Percentiles rank a stretch among this genome's conserved stretches.
These are phyloP conservation scores for Podaxis sp. DNA, from an alignment of 768 basidiomycete species.

Conservation along the genomic window DNA sequence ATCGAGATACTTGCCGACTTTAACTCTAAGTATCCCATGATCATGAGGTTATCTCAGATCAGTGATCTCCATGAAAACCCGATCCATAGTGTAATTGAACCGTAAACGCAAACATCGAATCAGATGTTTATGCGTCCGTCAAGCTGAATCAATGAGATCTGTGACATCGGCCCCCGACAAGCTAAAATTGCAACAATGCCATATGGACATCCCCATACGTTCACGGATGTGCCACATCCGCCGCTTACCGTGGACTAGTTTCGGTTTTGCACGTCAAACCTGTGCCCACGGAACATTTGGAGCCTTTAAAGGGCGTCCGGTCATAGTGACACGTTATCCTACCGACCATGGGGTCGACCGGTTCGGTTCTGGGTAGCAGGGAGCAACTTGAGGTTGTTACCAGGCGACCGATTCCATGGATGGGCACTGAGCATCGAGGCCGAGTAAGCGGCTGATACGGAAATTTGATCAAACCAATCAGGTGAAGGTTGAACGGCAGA, in stretches of 20 bases:
- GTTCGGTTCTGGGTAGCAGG: not conserved
- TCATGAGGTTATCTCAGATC: constrained; percentile 40
- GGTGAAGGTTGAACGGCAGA: not conserved
- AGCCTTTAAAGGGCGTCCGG: constrained; percentile 13
- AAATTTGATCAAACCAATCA: constrained; percentile 3
- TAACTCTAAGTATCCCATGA: constrained; percentile 26
- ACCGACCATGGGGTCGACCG: constrained; percentile 1
- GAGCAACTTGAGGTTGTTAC: not conserved
- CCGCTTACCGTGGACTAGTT: not conserved
- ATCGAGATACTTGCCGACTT: constrained; percentile 36
- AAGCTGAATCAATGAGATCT: constrained; percentile 11
- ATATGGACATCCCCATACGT: constrained; percentile 3
- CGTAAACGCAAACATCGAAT: constrained; percentile 28
- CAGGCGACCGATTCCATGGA: not conserved
- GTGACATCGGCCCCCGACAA: constrained; percentile 11
- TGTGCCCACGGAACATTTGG: constrained; percentile 26
- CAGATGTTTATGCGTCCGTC: constrained; percentile 16
- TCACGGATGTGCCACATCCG: constrained; percentile 1
- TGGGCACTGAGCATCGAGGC: not conserved
- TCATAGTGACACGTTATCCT: constrained; percentile 12
- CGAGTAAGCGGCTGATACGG: not conserved
- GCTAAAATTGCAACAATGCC: constrained; percentile 8
- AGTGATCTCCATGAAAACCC: constrained; percentile 30
- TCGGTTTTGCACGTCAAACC: not conserved
- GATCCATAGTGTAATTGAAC: constrained; percentile 32